Evolutionary conservation across 2,329 filamentous ascomycete species (phyloP).

Genomic region (Cercospora janseana): DNA sequence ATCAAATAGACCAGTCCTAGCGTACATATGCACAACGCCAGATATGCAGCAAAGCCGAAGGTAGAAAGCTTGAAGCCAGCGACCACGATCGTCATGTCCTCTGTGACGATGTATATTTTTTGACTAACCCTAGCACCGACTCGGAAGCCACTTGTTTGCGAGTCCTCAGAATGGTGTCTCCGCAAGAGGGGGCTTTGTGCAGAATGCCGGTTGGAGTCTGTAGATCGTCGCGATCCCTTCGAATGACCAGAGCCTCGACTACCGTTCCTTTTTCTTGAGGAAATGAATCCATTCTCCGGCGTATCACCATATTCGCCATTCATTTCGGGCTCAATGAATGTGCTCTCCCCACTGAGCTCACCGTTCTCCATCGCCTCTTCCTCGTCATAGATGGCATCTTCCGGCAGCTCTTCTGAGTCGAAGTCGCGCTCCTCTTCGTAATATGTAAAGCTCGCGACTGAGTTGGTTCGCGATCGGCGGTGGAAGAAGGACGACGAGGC

Average conservation of each 20-base stretch:
- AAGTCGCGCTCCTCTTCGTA: constrained; percentile 70
- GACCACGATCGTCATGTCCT: constrained; percentile 90
- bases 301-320: constrained; percentile 8
- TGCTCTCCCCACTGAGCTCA: constrained; percentile 42
- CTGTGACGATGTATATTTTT: constrained; percentile 88
- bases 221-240: constrained; percentile 46
- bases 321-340: constrained; percentile 37
- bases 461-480: constrained; percentile 75
- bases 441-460: constrained; percentile 84
- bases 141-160: constrained; percentile 62
- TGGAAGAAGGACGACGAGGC: constrained; percentile 90
- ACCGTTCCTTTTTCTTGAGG: constrained; percentile 42
- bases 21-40: constrained; percentile 67
- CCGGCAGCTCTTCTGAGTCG: constrained; percentile 49
- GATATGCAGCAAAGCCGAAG: constrained; percentile 67
- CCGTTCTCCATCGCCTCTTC: constrained; percentile 41
- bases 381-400: constrained; percentile 50
- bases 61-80: constrained; percentile 82
- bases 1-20: constrained; percentile 78
- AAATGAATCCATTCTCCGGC: constrained; percentile 21
- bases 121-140: constrained; percentile 69
- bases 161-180: constrained; percentile 67
- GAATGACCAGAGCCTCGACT: constrained; percentile 28
- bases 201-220: constrained; percentile 22
- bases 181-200: constrained; percentile 62